Percentiles rank a stretch among this genome's conserved stretches.
These are phyloP conservation scores for Sclerospora graminicola DNA, from an alignment of 352 stramenopile species.

Conservation along the genomic window DNA sequence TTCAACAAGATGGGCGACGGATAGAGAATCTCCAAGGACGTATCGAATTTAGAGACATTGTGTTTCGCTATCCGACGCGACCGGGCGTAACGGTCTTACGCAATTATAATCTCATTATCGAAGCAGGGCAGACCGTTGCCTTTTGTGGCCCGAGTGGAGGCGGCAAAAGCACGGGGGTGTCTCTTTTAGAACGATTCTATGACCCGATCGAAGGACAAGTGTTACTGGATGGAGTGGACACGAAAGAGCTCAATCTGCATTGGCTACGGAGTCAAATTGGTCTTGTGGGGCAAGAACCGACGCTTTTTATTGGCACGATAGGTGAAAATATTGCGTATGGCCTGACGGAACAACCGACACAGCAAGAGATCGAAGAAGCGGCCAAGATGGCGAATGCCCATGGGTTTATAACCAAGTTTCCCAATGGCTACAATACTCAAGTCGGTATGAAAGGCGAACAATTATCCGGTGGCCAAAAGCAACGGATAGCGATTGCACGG, in stretches of 20 bases:
- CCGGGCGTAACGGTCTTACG: slow-evolving; percentile 62
- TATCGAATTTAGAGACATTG: slow-evolving; percentile 54
- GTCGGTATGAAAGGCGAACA: slow-evolving; percentile 91
- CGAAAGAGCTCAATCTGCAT: slow-evolving; percentile 60
- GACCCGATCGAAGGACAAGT: slow-evolving; percentile 49
- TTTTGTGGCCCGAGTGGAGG: slow-evolving; percentile 42
- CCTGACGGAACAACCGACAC: slow-evolving; percentile 16
- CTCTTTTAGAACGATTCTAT: slow-evolving; percentile 53
- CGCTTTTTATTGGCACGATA: slow-evolving; percentile 49
- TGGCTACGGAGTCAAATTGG: slow-evolving; percentile 53
- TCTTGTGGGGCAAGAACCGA: slow-evolving; percentile 40
- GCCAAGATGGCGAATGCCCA: slow-evolving; percentile 89
- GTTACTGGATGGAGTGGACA: slow-evolving; percentile 58
- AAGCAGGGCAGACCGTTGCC: slow-evolving; percentile 50
- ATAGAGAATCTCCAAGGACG: slow-evolving; percentile 16
- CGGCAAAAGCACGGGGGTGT: slow-evolving; percentile 39
- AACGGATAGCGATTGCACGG: slow-evolving; percentile 87
- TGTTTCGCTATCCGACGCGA: slow-evolving; percentile 69
- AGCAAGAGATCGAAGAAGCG: slow-evolving; percentile 69
- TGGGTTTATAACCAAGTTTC: slow-evolving; percentile 86
- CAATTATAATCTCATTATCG: slow-evolving; percentile 75
- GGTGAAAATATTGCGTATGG: slow-evolving; percentile 49
- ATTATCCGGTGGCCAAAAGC: slow-evolving; percentile 53
- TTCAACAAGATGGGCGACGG: slow-evolving; percentile 11
- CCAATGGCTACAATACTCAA: slow-evolving; percentile 87